phyloP scores from a whole-genome alignment of 257 asterid genomes.

The Fraxinus pennsylvanica region DNA sequence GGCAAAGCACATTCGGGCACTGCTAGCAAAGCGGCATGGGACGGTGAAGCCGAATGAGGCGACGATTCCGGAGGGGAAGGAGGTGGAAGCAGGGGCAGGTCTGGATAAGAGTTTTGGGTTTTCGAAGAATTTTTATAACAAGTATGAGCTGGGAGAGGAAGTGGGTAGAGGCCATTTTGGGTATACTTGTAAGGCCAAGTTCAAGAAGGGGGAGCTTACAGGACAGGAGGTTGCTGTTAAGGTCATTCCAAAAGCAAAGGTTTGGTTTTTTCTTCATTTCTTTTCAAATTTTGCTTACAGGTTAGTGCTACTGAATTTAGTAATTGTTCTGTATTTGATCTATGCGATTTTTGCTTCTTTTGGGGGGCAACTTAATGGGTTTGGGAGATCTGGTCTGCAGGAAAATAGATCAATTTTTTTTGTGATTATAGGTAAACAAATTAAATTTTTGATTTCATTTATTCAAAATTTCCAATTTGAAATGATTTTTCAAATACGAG shows the following conservation, averaged over 20 bases:
- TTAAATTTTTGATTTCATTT: not conserved
- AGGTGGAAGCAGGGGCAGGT: constrained; percentile 35
- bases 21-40: constrained; percentile 58
- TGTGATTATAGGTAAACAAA: not conserved
- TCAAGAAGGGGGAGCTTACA: constrained; percentile 60
- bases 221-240: constrained; percentile 66
- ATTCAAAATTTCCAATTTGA: not conserved
- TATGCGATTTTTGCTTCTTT: not conserved
- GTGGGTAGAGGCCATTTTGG: constrained; percentile 74
- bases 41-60: constrained; percentile 59
- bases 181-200: constrained; percentile 59
- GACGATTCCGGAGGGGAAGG: constrained; percentile 47
- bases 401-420: not conserved
- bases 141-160: constrained; percentile 62
- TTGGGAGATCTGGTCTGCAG: constrained; percentile 11
- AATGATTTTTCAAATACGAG: not conserved
- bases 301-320: not conserved
- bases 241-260: constrained; percentile 66
- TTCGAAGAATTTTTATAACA: constrained; percentile 50
- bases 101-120: constrained; percentile 61
- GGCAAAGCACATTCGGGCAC: constrained; percentile 62
- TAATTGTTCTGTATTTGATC: not conserved
- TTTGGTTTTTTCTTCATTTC: constrained; percentile 18
- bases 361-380: not conserved
- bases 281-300: not conserved